phyloP scores from a whole-genome alignment of 1,284 basidiomycete species.

The Cryptococcus wingfieldii region DNA sequence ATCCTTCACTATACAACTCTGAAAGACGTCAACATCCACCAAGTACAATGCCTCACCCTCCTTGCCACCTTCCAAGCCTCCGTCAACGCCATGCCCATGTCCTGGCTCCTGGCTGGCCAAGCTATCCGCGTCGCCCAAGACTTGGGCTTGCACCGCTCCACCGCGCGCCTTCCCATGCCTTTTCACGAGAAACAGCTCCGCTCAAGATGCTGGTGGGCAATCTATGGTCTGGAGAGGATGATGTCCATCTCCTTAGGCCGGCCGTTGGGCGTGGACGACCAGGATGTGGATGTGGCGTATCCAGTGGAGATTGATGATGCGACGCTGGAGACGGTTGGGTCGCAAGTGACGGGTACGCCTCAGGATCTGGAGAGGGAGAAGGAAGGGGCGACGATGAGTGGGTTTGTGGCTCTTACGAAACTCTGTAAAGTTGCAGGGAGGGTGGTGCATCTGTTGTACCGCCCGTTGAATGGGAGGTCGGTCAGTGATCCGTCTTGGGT shows the following conservation, averaged over 20 bases:
- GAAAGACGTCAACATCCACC: slow-evolving; percentile 67
- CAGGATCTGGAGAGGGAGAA: slow-evolving; percentile 53
- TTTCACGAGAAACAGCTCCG: slow-evolving; percentile 80
- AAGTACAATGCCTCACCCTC: slow-evolving; percentile 81
- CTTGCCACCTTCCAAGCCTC: slow-evolving; percentile 84
- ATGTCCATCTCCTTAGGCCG: slow-evolving; percentile 79
- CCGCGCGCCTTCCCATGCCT: slow-evolving; percentile 63
- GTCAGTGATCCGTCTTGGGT: slow-evolving; percentile 63
- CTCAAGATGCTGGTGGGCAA: slow-evolving; percentile 84
- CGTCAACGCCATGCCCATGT: slow-evolving; percentile 82
- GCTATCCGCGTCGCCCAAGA: slow-evolving; percentile 81
- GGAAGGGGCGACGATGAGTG: slow-evolving; percentile 58
- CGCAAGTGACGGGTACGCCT: neutral
- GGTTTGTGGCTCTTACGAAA: slow-evolving; percentile 66
- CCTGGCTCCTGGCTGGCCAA: slow-evolving; percentile 83
- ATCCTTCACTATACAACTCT: slow-evolving; percentile 83
- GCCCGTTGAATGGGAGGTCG: slow-evolving; percentile 34
- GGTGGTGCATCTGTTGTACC: slow-evolving; percentile 55
- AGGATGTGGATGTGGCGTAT: slow-evolving; percentile 55
- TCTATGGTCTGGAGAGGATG: slow-evolving; percentile 77
- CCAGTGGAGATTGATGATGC: slow-evolving; percentile 78
- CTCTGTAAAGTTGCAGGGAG: slow-evolving; percentile 74
- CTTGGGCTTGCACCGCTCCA: slow-evolving; percentile 79
- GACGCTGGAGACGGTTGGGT: slow-evolving; percentile 53
- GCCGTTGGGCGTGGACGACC: slow-evolving; percentile 50